These are phyloP conservation scores for Oehlia diaphana DNA, from an alignment of 192 early-diverging fungal species.

Conservation along the genomic window DNA sequence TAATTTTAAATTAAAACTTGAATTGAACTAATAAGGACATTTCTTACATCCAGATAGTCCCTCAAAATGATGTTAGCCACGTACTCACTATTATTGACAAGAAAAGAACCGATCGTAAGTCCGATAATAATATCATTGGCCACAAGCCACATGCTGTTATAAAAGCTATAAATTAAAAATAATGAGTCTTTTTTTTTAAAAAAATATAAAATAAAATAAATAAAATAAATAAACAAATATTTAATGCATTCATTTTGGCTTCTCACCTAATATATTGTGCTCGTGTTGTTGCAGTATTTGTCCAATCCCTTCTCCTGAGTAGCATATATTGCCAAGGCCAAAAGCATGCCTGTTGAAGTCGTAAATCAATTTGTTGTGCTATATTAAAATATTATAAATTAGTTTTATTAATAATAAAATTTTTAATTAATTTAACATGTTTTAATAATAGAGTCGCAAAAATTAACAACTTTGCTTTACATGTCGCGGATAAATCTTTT, in stretches of 20 bases:
- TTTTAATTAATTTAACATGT: conserved; percentile 11
- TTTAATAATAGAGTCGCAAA: conserved; percentile 15
- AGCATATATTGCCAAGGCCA: conserved; percentile 85
- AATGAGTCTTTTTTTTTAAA: neutral
- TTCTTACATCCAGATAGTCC: conserved; percentile 46
- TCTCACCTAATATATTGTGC: conserved; percentile 80
- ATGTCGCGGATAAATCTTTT: conserved; percentile 70
- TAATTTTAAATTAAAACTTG: neutral
- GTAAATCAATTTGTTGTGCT: conserved; percentile 85
- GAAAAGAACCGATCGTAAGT: conserved; percentile 68
- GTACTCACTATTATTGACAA: conserved; percentile 60
- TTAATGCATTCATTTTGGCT: neutral
- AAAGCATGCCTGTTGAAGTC: conserved; percentile 82
- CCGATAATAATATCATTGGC: conserved; percentile 91
- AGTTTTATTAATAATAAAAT: neutral
- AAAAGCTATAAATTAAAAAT: conserved; percentile 61
- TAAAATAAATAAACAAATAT: no score
- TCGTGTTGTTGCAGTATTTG: conserved; percentile 55
- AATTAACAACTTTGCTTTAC: conserved; percentile 32
- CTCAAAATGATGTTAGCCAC: conserved; percentile 56
- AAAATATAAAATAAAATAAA: neutral
- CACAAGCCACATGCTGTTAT: conserved; percentile 96
- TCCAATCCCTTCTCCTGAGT: conserved; percentile 56
- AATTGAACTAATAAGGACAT: neutral
- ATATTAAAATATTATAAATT: conserved; percentile 15